Percentiles rank a stretch among this genome's conserved stretches.
These are phyloP conservation scores for Tephrocybe rancida DNA, from an alignment of 768 basidiomycete species.

Conservation along the genomic window DNA sequence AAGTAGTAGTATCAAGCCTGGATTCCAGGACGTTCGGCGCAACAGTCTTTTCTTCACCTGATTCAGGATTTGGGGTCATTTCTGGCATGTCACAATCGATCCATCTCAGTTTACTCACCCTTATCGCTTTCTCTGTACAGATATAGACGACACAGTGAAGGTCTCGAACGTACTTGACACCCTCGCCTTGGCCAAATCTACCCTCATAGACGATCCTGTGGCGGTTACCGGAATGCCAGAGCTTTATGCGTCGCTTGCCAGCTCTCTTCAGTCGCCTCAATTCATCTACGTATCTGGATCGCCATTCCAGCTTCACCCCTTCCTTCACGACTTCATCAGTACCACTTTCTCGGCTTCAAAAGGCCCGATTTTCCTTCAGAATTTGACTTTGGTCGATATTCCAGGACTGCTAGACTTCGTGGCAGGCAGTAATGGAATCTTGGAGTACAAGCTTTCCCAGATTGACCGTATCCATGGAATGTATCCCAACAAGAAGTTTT, in stretches of 20 bases:
- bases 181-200: conserved; percentile 33
- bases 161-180: conserved; percentile 40
- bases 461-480: conserved; percentile 40
- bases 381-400: conserved; percentile 36
- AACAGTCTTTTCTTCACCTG: conserved; percentile 35
- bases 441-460: conserved; percentile 37
- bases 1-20: conserved; percentile 18
- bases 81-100: conserved; percentile 45
- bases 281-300: conserved; percentile 48
- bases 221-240: conserved; percentile 49
- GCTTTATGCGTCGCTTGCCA: conserved; percentile 38
- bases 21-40: conserved; percentile 23
- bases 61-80: conserved; percentile 44
- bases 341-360: conserved; percentile 32
- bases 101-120: not conserved
- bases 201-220: conserved; percentile 39
- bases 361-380: conserved; percentile 41
- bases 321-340: conserved; percentile 41
- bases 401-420: conserved; percentile 29
- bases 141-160: conserved; percentile 49
- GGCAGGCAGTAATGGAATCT: conserved; percentile 25
- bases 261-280: conserved; percentile 36
- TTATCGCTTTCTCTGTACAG: conserved; percentile 19
- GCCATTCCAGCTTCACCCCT: conserved; percentile 48
- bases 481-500: conserved; percentile 45